Base-by-base conservation (phyloP, 768 basidiomycete genomes). In the Leccinellum luteum region DNA sequence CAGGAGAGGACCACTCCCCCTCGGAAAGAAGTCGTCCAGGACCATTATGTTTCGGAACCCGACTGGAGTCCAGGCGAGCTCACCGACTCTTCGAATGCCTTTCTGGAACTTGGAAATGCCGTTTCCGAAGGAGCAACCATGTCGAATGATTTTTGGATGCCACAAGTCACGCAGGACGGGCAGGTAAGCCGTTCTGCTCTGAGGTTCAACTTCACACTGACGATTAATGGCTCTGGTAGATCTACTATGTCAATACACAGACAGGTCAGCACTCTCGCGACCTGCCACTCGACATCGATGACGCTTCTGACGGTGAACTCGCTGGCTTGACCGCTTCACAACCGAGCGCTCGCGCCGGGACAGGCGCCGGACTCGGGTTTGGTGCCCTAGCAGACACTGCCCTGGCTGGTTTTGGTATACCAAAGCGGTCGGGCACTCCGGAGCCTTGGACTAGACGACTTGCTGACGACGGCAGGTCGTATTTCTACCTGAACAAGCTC, bases 161-260 rank as follows among this genome's bases (percentile, higher is more conserved):
- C 95, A 12, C 83, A 86, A 64, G 84, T 96, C 38, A 89, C 90
- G 3, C 74, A 80, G 45, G 85, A 90, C 64, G 92, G 92, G 51
- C 91, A 92, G 82, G 94, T 90, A 67, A 69, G 85, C 73, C 35
- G 21, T 55, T 48, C 51, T 41, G n/a, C 34, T 43, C 21, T 54
- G 55, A 30, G 9, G 12, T 15, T 45, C 19, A 44, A 21, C 14
- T 14, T 3, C 35, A 34, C 21, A 49, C 31, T 35, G 38, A 50
- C 44, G 15, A 38, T 51, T 51, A 1, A 62, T 34, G 48, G 3
- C 25, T 41, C 19, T n/a, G 31, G 52, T 54, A 97, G 94, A 94
- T 99, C 69, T 95, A 87, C 78, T 99, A 98, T 75, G 82, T 92
- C 61, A 99, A 98, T 67, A 92, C 92, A 2, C 83, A 89, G 63